Percentiles rank a stretch among this genome's conserved stretches.
Evolutionary conservation across 2,329 filamentous ascomycete species (phyloP).

Genomic region (Alternaria sp.): DNA sequence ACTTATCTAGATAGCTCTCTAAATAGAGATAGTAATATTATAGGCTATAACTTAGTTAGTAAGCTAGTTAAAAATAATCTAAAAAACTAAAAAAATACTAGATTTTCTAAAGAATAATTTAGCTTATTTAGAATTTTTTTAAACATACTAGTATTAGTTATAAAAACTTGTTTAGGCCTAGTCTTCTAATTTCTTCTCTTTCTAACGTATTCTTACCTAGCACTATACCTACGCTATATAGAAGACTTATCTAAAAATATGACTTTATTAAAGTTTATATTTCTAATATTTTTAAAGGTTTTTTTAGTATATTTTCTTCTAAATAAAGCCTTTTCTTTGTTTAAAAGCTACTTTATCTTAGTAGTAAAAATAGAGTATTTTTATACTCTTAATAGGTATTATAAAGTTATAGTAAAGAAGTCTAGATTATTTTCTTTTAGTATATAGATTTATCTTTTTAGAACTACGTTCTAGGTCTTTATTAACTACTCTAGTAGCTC

Average conservation of each 20-base stretch:
- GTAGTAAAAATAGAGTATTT: not conserved
- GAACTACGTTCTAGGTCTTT: not conserved
- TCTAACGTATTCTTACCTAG: not conserved
- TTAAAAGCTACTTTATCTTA: not conserved
- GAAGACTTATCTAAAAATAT: not conserved
- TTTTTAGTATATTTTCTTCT: not conserved
- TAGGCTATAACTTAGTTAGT: not conserved
- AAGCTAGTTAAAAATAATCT: not conserved
- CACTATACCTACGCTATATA: not conserved
- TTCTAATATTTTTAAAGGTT: not conserved
- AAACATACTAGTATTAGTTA: not conserved
- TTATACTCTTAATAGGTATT: not conserved
- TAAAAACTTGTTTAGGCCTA: not conserved
- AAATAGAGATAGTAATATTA: too few relatives aligned
- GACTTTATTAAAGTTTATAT: not conserved
- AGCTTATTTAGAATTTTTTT: not conserved
- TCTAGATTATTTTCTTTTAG: not conserved
- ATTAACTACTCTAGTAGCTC: not conserved
- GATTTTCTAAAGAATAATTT: not conserved
- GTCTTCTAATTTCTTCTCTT: not conserved
- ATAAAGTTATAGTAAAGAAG: not conserved
- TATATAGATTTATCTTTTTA: not conserved
- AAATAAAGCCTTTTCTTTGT: too few relatives aligned
- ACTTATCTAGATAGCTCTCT: too few relatives aligned
- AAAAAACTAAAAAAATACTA: not conserved